Base-by-base conservation (phyloP, 352 stramenopile genomes). In the Phytophthora crassamura region DNA sequence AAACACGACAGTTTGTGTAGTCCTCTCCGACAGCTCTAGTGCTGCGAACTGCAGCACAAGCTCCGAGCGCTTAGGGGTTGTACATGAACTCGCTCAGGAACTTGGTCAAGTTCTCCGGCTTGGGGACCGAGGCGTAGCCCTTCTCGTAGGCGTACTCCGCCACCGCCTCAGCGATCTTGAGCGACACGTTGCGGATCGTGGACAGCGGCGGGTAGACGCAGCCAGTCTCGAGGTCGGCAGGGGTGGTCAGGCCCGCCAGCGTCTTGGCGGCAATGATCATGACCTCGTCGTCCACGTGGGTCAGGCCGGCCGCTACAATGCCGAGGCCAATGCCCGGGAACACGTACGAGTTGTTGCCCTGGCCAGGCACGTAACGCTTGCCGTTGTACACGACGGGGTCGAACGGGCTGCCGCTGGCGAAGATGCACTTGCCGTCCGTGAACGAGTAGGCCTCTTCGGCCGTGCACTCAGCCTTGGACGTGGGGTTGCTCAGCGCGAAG, bases 281-380 rank as follows among this genome's bases (percentile, higher is more conserved):
- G 46, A 96, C 78, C 59, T 89, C 81, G 46, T 96, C 84, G 45
- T 91, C 76, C 32, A 94, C 83, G 65, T 87, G 82, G 14, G 82
- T 92, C 32, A 94, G 48, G 4, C 83, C 89, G 33, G 80, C 91
- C 5, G 96, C 78, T n/a, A 98, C 90, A 18, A 94, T 95, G 36
- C 93, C 97, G 5, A 99, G 84, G 20, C 95, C 97, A 55, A 99
- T 83, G 47, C 96, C 97, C 18, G 97, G 96, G 83, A 99, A 99
- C 64, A 99, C 93, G 78, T 98, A 99, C 73, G 96, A 93, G 79
- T 98, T 98, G 84, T 98, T 98, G 72, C 89, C 87, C 71, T 98
- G 93, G 39, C 88, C 86, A 28, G 92, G 93, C 45, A 94, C 77
- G 54, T 80, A 93, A 15, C 71, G 89, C 65, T 92, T 82, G 51